phyloP scores from a whole-genome alignment of 768 basidiomycete species.

The Pisolithus microcarpus region DNA sequence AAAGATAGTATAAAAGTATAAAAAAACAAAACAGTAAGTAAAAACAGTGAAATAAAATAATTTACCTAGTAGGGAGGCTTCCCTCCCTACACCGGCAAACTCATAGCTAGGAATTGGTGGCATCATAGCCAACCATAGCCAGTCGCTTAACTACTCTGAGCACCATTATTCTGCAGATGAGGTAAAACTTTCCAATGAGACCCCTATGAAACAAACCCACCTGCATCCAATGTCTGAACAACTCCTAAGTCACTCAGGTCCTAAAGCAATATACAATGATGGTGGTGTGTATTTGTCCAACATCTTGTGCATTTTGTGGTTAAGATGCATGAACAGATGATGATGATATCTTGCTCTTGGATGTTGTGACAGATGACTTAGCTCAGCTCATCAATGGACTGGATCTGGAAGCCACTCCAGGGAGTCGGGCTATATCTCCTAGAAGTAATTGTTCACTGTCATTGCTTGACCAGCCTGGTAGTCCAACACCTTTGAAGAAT shows the following conservation, averaged over 20 bases:
- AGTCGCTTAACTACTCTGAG: too few species aligned
- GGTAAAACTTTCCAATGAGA: conserved; percentile 13
- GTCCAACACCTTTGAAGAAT: conserved; percentile 30
- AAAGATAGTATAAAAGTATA: too few species aligned
- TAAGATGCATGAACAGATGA: conserved; percentile 9
- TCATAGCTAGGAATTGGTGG: too few species aligned
- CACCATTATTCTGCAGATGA: conserved; percentile 7
- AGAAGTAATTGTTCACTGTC: conserved; percentile 22
- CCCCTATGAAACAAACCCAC: conserved; percentile 37
- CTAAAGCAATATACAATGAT: conserved; percentile 43
- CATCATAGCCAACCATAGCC: too few species aligned
- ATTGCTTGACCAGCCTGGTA: conserved; percentile 9
- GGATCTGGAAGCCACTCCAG: conserved; percentile 69
- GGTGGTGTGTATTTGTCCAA: conserved; percentile 27
- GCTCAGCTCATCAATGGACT: conserved; percentile 72
- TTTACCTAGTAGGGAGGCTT: too few species aligned
- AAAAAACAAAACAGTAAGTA: too few species aligned
- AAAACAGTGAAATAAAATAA: too few species aligned
- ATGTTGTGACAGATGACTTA: conserved; percentile 74
- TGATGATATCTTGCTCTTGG: conserved; percentile 64
- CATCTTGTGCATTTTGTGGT: background rate
- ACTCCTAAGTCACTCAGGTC: conserved; percentile 41
- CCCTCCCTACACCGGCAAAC: too few species aligned
- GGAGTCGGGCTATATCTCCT: conserved; percentile 25
- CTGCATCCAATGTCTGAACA: conserved; percentile 62